Evolutionary conservation across 768 basidiomycete genomes (phyloP), one percentile per base, ranked within the genome.

Genomic region (Leccinum rimulosum): DNA sequence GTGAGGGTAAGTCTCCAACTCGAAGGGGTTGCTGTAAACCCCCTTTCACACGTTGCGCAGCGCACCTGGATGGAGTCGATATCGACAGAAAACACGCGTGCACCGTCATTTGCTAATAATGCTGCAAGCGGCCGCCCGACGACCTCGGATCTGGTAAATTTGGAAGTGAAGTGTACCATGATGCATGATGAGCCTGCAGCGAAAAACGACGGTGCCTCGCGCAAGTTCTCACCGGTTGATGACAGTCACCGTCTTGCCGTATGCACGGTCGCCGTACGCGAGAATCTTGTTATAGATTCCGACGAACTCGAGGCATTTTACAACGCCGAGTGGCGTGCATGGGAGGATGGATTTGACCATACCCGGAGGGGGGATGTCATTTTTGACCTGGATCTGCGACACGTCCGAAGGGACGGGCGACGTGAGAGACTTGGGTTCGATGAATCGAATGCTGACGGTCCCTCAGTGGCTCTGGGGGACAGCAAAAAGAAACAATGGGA

Each of bases 71-170:
- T 91, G 10, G 93, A 92, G 71, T 96, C 94, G 57, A 98, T 92
- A 72, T 99, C 97, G 5, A 91, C 92, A 6, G 93, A 95, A 68
- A 98, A 88, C 6, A 98, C 97, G 9, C 94, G 82, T 2, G 96
- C 97, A 30, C 97, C 97, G 69, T 99, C 97, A 70, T 99, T 99
- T 3, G 95, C 86, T 45, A 98, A 82, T 50, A 99, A 78, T 4
- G 97, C 97, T 0, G 95, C 96, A n/a, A 98, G 80, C 12, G 96
- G 97, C 60, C 97, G 82, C 17, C 97, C 97, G 15, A 99, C 97
- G 36, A 99, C 97, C 73, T 99, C 97, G 40, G 93, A 95, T 62
- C 94, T 93, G 65, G 48, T 27, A 27, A 22, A 22, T 27, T 27
- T 48, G 51, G n/a, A 43, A 7, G 7, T 28, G 36, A 17, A 10